Percentiles rank a stretch among this genome's conserved stretches.
phyloP scores from a whole-genome alignment of 345 rosid species.

The Cardamine chenopodiifolia region DNA sequence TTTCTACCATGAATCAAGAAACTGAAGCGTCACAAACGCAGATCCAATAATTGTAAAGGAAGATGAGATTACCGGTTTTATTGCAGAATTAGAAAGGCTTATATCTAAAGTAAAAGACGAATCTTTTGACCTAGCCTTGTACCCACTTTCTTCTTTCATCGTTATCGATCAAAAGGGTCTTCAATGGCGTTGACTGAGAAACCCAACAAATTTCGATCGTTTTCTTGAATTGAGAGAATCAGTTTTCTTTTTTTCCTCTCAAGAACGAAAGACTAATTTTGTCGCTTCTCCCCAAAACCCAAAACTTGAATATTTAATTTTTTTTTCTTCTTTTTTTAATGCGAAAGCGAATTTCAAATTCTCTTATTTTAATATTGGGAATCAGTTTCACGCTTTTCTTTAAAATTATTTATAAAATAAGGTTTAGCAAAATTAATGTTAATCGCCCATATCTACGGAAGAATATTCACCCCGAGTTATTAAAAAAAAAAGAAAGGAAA shows the following conservation, averaged over 20 bases:
- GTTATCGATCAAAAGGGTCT: slow-evolving; percentile 4
- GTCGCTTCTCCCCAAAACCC: background rate
- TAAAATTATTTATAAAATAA: background rate
- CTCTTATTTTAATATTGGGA: background rate
- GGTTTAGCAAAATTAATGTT: background rate
- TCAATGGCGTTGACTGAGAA: slow-evolving; percentile 10
- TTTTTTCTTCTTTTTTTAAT: background rate
- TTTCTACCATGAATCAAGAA: background rate
- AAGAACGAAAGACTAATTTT: slow-evolving; percentile 13
- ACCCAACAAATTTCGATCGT: background rate
- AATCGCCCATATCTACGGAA: background rate
- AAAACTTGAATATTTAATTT: background rate
- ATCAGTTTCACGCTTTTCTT: background rate
- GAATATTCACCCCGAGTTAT: background rate
- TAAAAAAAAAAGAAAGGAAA: background rate
- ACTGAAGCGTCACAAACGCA: background rate
- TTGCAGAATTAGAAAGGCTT: background rate
- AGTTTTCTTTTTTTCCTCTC: background rate
- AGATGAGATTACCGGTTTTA: background rate
- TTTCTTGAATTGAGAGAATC: slow-evolving; percentile 22
- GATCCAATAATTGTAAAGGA: background rate
- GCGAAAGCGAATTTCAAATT: background rate
- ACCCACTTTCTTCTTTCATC: slow-evolving; percentile 1
- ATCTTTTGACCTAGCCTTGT: background rate
- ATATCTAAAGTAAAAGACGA: background rate